A percentile compares a stretch with the other conserved stretches of the same genome.
Conservation (phyloP, 2,329 filamentous ascomycete genomes). For the Aspergillus candidus region DNA sequence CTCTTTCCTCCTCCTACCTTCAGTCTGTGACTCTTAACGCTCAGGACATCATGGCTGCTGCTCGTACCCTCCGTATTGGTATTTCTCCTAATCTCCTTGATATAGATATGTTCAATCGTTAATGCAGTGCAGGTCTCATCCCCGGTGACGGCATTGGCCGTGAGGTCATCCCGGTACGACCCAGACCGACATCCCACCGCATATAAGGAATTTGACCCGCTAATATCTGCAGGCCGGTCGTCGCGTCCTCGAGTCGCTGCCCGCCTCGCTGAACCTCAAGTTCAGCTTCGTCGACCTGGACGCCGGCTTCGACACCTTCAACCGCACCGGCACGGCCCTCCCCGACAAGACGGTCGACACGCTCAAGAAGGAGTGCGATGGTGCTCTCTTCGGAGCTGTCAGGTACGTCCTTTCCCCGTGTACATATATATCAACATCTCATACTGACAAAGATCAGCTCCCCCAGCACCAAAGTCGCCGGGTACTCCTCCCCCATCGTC, state of each 20-base stretch:
- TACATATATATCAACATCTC: not conserved
- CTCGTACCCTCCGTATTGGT: conserved; percentile 58
- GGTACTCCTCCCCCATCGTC: conserved; percentile 95
- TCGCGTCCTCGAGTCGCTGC: conserved; percentile 85
- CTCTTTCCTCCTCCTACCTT: not conserved
- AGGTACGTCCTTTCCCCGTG: conserved; percentile 43
- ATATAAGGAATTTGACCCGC: not conserved
- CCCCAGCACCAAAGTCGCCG: conserved; percentile 79
- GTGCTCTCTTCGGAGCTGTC: conserved; percentile 92
- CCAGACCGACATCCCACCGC: conserved; percentile 7
- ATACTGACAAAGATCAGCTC: conserved; percentile 49
- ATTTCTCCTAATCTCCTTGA: not conserved
- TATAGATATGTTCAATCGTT: conserved; percentile 7
- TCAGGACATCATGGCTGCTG: conserved; percentile 38
- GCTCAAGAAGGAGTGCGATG: conserved; percentile 88
- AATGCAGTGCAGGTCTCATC: conserved; percentile 66
- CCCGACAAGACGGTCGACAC: conserved; percentile 85
- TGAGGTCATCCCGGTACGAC: conserved; percentile 79
- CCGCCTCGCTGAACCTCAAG: conserved; percentile 80
- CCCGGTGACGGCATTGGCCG: conserved; percentile 97
- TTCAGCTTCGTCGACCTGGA: conserved; percentile 93
- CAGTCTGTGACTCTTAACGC: too few species aligned
- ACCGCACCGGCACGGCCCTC: conserved; percentile 79
- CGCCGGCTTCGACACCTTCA: conserved; percentile 89
- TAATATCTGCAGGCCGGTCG: conserved; percentile 58